These are phyloP conservation scores for Hermanozyma aechmeae DNA, from an alignment of 805 yeast genomes.

Conservation along the genomic window DNA sequence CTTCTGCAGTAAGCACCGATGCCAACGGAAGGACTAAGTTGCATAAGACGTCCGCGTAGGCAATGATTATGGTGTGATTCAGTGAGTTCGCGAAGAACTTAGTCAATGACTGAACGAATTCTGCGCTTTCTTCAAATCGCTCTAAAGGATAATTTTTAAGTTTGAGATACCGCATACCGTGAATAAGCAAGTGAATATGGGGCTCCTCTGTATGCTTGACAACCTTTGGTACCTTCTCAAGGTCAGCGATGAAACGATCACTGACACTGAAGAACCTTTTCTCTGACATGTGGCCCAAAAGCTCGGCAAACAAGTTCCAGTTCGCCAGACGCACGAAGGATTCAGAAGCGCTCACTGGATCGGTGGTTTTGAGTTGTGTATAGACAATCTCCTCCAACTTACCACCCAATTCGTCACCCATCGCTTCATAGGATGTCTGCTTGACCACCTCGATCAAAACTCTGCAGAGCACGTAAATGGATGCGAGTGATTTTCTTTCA, in stretches of 20 bases:
- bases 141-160: conserved; percentile 82
- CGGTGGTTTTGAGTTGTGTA: conserved; percentile 80
- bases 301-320: conserved; percentile 85
- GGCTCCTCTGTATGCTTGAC: conserved; percentile 36
- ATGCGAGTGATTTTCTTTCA: conserved; percentile 76
- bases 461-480: conserved; percentile 82
- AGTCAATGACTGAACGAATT: conserved; percentile 74
- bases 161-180: conserved; percentile 84
- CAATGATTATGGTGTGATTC: conserved; percentile 55
- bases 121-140: conserved; percentile 86
- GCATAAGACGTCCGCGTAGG: conserved; percentile 79
- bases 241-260: conserved; percentile 86
- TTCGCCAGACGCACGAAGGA: conserved; percentile 79
- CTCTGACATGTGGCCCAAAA: conserved; percentile 85
- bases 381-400: conserved; percentile 90
- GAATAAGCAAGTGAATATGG: conserved; percentile 61
- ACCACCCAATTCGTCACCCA: conserved; percentile 72
- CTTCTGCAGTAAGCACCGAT: conserved; percentile 82
- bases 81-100: conserved; percentile 68
- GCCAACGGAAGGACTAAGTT: conserved; percentile 75
- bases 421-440: conserved; percentile 66
- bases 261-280: conserved; percentile 79
- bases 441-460: conserved; percentile 87
- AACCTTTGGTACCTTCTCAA: conserved; percentile 63
- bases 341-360: conserved; percentile 55